A percentile compares a stretch with the other conserved stretches of the same genome.
Evolutionary conservation across 2,329 filamentous ascomycete species (phyloP).

Genomic region (Talaromyces islandicus): DNA sequence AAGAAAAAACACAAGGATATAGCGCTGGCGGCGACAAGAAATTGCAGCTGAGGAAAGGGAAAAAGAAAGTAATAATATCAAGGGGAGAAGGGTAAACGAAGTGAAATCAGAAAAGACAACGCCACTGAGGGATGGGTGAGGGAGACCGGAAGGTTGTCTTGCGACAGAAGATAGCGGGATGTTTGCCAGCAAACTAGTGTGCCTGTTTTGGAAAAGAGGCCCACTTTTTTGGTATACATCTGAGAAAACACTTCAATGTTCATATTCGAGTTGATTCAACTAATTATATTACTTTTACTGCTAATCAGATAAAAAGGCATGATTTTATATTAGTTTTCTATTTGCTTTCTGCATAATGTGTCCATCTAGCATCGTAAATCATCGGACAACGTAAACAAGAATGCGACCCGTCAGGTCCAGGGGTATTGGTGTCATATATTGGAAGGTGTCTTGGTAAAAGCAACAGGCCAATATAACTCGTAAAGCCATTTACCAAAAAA

Average conservation of each 20-base stretch:
- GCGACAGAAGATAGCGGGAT: background rate
- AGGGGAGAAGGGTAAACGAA: background rate
- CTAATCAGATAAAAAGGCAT: background rate
- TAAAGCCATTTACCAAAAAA: background rate
- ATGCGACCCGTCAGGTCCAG: background rate
- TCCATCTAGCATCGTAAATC: background rate
- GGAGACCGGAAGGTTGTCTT: background rate
- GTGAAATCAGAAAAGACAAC: background rate
- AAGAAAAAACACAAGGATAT: background rate
- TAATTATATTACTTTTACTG: background rate
- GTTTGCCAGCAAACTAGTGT: background rate
- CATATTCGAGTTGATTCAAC: too few relatives aligned
- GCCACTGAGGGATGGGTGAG: background rate
- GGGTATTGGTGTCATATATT: background rate
- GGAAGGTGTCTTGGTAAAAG: background rate
- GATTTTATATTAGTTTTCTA: background rate
- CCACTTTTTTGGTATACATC: background rate
- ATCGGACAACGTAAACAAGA: background rate
- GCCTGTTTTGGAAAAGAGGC: background rate
- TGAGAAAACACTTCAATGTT: background rate
- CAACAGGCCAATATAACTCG: background rate
- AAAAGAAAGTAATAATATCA: background rate
- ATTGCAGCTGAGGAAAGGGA: background rate
- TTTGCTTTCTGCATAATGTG: background rate
- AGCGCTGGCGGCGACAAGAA: background rate